Evolutionary conservation across 768 basidiomycete species (phyloP).

Genomic region (Pluteus cervinus): DNA sequence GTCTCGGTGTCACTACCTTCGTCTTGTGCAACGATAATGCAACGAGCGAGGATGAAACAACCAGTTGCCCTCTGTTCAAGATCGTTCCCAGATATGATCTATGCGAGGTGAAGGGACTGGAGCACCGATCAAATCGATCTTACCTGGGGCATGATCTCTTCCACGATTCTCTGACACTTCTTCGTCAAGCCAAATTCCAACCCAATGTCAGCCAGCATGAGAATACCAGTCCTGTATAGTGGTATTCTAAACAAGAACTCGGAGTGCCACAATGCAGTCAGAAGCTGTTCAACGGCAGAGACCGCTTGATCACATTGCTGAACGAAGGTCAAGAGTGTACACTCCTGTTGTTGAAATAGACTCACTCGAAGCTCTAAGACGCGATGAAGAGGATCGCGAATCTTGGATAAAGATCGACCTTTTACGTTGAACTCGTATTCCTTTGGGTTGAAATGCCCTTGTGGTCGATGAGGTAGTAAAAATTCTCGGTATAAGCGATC

Average conservation of each 20-base stretch:
- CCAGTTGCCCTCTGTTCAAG: slow-evolving; percentile 72
- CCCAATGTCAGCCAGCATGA: slow-evolving; percentile 72
- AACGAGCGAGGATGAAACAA: slow-evolving; percentile 69
- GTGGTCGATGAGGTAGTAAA: slow-evolving; percentile 54
- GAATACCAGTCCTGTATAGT: slow-evolving; percentile 61
- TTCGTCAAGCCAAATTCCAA: slow-evolving; percentile 74
- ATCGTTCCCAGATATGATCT: slow-evolving; percentile 71
- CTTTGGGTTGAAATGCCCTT: slow-evolving; percentile 45
- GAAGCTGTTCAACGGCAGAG: slow-evolving; percentile 55
- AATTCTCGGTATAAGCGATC: slow-evolving; percentile 59
- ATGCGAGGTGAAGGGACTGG: slow-evolving; percentile 1
- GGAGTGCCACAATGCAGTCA: slow-evolving; percentile 72
- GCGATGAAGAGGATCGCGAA: slow-evolving; percentile 39
- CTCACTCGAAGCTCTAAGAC: slow-evolving; percentile 42
- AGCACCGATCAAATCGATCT: slow-evolving; percentile 8
- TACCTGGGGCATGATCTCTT: slow-evolving; percentile 82
- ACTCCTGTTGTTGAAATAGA: too few relatives aligned
- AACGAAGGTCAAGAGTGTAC: slow-evolving; percentile 2
- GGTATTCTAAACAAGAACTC: slow-evolving; percentile 70
- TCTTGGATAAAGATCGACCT: slow-evolving; percentile 32
- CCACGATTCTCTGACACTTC: slow-evolving; percentile 56
- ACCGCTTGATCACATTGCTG: slow-evolving; percentile 64
- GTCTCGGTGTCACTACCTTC: slow-evolving; percentile 31
- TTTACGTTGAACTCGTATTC: slow-evolving; percentile 48
- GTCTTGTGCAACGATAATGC: slow-evolving; percentile 56